These are phyloP conservation scores for Botrytis galanthina DNA, from an alignment of 2,329 filamentous ascomycete species.

Conservation along the genomic window DNA sequence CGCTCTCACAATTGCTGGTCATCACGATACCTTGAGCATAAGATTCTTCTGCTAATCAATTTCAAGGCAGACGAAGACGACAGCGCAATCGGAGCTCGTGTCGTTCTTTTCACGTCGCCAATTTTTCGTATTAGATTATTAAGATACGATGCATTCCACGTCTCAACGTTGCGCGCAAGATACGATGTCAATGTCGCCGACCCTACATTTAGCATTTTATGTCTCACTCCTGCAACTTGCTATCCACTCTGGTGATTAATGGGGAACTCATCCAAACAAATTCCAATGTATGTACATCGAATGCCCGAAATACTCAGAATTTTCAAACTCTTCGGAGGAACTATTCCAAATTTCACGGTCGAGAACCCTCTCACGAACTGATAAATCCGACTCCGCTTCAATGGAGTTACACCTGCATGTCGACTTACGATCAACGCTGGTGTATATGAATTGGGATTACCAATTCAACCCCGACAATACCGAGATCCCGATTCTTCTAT, in stretches of 20 bases:
- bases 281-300: too few relatives aligned
- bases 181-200: not conserved
- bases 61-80: not conserved
- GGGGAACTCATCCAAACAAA: too few relatives aligned
- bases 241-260: not conserved
- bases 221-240: not conserved
- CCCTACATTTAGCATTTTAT: not conserved
- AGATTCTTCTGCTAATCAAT: not conserved
- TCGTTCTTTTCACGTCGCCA: not conserved
- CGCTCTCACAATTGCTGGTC: not conserved
- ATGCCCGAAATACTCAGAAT: not conserved
- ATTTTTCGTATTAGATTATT: not conserved
- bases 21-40: not conserved
- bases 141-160: not conserved
- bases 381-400: not conserved
- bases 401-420: not conserved
- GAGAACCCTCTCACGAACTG: not conserved
- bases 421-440: not conserved
- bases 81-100: not conserved
- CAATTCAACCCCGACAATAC: slow-evolving; percentile 3
- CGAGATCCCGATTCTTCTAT: not conserved
- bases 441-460: not conserved
- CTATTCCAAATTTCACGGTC: too few relatives aligned
- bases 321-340: not conserved
- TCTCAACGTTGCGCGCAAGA: not conserved